These are phyloP conservation scores for Pseudogymnoascus verrucosus DNA, from an alignment of 2,329 filamentous ascomycete species.

Conservation along the genomic window DNA sequence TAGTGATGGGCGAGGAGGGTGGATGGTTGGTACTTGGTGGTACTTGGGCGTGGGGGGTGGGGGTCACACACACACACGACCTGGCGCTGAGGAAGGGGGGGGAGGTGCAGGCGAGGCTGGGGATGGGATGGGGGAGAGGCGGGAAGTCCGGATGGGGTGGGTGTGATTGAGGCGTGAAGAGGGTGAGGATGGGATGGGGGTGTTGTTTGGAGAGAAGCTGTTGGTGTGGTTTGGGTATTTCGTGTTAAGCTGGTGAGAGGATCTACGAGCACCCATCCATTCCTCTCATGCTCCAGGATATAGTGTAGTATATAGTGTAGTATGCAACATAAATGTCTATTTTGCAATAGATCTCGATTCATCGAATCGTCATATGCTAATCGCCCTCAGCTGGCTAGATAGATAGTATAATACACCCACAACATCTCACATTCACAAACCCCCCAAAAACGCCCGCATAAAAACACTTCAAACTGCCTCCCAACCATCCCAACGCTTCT, in stretches of 20 bases:
- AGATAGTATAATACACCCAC: not conserved
- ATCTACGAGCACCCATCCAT: not conserved
- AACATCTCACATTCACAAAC: not conserved
- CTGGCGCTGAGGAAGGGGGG: not conserved
- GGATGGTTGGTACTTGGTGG: not conserved
- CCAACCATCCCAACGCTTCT: too few species aligned
- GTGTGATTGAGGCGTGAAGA: not conserved
- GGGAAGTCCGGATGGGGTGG: too few species aligned
- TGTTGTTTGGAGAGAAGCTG: not conserved
- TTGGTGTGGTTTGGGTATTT: not conserved
- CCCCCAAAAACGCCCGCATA: not conserved
- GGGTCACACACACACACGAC: not conserved
- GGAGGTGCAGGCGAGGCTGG: not conserved
- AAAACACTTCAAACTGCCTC: not conserved
- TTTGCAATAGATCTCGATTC: not conserved
- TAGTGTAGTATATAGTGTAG: too few species aligned
- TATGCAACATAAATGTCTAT: not conserved
- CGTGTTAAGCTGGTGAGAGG: not conserved
- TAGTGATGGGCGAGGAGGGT: not conserved
- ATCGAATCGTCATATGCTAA: not conserved
- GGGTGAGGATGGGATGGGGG: not conserved
- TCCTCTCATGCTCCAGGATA: not conserved
- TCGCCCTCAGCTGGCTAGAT: not conserved
- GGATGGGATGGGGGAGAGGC: not conserved
- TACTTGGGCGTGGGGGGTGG: not conserved